A percentile compares a stretch with the other conserved stretches of the same genome.
Conservation (phyloP, 352 stramenopile species). For the Pythium insidiosum region DNA sequence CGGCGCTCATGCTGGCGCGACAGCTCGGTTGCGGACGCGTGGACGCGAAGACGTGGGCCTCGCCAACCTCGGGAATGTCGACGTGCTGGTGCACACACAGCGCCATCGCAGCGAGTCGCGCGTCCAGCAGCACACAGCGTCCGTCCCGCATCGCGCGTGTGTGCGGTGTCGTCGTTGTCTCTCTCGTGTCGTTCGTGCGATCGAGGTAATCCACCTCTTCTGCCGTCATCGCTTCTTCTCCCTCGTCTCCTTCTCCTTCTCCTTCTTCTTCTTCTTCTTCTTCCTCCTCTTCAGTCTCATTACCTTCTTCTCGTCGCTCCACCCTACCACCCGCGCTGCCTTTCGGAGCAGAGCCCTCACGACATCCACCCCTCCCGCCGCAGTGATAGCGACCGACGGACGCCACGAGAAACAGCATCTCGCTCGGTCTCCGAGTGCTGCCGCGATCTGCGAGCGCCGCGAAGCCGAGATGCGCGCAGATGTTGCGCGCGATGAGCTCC, state of each 20-base stretch:
- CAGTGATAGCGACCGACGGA: conserved; percentile 14
- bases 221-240: conserved; percentile 1
- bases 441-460: conserved; percentile 19
- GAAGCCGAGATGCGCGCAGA: conserved; percentile 56
- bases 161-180: too few species aligned
- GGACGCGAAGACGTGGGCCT: conserved; percentile 9
- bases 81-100: conserved; percentile 13
- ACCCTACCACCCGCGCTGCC: too few species aligned
- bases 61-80: conserved; percentile 1
- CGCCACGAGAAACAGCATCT: conserved; percentile 43
- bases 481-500: conserved; percentile 50
- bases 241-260: too few species aligned
- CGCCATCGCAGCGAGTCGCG: conserved; percentile 5
- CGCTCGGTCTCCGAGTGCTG: too few species aligned
- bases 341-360: too few species aligned
- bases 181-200: too few species aligned
- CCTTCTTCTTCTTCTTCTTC: conserved; percentile 8
- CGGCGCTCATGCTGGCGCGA: conserved; percentile 12
- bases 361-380: too few species aligned
- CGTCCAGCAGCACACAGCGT: conserved; percentile 14
- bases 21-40: conserved; percentile 16
- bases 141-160: too few species aligned
- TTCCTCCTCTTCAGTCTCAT: neutral
- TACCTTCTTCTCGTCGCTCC: too few species aligned
- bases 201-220: neutral